Conservation (phyloP, 306 rosid genomes). For the Gillenia trifoliata region DNA sequence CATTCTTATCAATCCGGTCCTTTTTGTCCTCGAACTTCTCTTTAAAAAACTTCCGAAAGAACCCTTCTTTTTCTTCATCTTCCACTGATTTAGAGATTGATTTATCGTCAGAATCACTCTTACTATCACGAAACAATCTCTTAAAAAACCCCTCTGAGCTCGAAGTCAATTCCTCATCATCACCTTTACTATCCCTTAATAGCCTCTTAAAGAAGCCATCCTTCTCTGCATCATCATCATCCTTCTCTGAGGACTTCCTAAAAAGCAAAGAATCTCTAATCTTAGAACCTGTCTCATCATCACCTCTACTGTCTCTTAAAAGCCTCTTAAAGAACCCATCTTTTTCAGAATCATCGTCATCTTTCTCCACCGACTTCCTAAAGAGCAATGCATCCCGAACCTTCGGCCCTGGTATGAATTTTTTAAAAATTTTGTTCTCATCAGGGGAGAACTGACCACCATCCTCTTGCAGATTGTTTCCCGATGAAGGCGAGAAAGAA, state of each 20-base stretch:
- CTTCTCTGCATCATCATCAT: slow-evolving; percentile 69
- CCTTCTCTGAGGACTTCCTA: slow-evolving; percentile 72
- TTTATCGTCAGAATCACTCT: slow-evolving; percentile 65
- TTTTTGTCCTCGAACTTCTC: slow-evolving; percentile 80
- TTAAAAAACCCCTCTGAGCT: slow-evolving; percentile 87
- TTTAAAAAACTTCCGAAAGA: slow-evolving; percentile 68
- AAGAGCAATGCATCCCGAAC: slow-evolving; percentile 82
- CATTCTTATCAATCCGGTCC: slow-evolving; percentile 42
- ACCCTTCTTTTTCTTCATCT: slow-evolving; percentile 81
- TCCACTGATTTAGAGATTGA: slow-evolving; percentile 36
- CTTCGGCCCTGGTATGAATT: slow-evolving; percentile 73
- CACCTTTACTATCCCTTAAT: slow-evolving; percentile 73
- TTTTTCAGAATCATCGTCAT: slow-evolving; percentile 69
- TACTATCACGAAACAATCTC: slow-evolving; percentile 84
- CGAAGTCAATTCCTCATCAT: slow-evolving; percentile 67
- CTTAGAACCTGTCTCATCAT: slow-evolving; percentile 69
- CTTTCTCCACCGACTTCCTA: slow-evolving; percentile 79
- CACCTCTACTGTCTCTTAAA: slow-evolving; percentile 75
- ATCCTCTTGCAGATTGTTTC: slow-evolving; percentile 53
- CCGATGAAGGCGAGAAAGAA: slow-evolving; percentile 60
- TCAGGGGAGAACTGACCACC: slow-evolving; percentile 53
- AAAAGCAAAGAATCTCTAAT: slow-evolving; percentile 68
- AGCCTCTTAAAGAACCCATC: slow-evolving; percentile 89
- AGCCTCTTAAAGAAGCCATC: slow-evolving; percentile 82
- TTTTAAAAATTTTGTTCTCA: slow-evolving; percentile 75